Evolutionary conservation across 176 grass and related monocot species (phyloP), one percentile per base, ranked within the genome.

Genomic region (Triticum dicoccoides): DNA sequence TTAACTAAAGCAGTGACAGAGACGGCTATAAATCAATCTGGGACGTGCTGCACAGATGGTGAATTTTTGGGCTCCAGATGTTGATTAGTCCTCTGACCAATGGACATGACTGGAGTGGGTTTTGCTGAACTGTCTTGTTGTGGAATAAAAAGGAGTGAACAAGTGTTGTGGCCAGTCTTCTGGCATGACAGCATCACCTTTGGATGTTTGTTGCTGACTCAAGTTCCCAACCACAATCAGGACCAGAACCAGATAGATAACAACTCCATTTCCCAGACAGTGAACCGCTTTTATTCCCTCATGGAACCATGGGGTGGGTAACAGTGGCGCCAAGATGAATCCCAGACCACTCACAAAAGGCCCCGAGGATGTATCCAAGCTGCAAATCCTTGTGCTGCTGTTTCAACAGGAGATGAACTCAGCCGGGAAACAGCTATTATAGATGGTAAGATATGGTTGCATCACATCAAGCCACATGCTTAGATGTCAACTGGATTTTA

Each of bases 151-250:
- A 41, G n/a, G 64, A 30, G 69, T 49, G 80, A 76, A 69, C 9
- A 51, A 15, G 13, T 15, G 13, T 51, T 51, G 47, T 5, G 51
- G 86, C 47, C 86, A 84, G 51, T 87, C 85, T 84, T 76, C 24
- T 76, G 52, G 54, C 62, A 9, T 85, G 82, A 88, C 62, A 76
- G 18, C 51, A 64, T 76, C 77, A 38, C 24, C 63, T 81, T 77
- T 91, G 70, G 61, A 62, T 42, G 27, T 63, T 88, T 85, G 61
- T n/a, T 62, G 85, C 80, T 88, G 69, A 88, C 62, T 45, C 62
- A 11, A 58, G 75, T 69, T 67, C 70, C 70, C 29, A 82, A 62
- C 69, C 44, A 76, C 42, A 76, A 59, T 8, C 54, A 18, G 49
- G 14, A 54, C 49, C 23, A 74, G 71, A 70, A 58, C 52, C 24